These are phyloP conservation scores for Phellinidium pouzarii DNA, from an alignment of 1,284 basidiomycete species.

Conservation along the genomic window DNA sequence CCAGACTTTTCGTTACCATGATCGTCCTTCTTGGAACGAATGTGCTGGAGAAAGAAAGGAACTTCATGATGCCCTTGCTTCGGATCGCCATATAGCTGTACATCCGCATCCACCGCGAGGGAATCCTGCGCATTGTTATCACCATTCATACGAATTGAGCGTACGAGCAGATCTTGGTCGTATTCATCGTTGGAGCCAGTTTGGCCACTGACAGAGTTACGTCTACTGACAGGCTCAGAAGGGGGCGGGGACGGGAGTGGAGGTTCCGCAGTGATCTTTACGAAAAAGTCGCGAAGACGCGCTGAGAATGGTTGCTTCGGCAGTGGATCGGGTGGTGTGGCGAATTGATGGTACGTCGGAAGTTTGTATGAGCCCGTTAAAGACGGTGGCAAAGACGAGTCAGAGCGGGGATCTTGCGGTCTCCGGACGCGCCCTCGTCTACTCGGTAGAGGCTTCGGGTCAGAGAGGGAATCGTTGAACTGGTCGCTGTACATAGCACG, in stretches of 20 bases:
- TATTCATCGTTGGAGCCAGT: background rate
- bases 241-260: slow-evolving; percentile 1
- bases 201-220: background rate
- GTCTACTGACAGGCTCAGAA: background rate
- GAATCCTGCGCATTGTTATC: background rate
- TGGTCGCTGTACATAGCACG: background rate
- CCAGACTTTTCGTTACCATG: background rate
- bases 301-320: background rate
- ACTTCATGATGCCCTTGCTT: background rate
- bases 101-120: slow-evolving; percentile 6
- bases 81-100: slow-evolving; percentile 4
- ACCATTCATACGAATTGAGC: slow-evolving; percentile 7
- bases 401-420: background rate
- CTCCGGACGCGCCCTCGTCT: background rate
- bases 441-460: background rate
- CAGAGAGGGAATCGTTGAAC: background rate
- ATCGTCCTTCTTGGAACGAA: background rate
- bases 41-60: slow-evolving; percentile 5
- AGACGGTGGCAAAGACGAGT: background rate
- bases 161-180: slow-evolving; percentile 4
- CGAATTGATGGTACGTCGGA: background rate
- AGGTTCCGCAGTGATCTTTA: background rate
- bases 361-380: background rate
- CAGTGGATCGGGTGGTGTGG: background rate
- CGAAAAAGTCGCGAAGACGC: background rate